Evolutionary conservation across 202 grass and related monocot genomes (phyloP), one percentile per base, ranked within the genome.

Genomic region (Setaria viridis): DNA sequence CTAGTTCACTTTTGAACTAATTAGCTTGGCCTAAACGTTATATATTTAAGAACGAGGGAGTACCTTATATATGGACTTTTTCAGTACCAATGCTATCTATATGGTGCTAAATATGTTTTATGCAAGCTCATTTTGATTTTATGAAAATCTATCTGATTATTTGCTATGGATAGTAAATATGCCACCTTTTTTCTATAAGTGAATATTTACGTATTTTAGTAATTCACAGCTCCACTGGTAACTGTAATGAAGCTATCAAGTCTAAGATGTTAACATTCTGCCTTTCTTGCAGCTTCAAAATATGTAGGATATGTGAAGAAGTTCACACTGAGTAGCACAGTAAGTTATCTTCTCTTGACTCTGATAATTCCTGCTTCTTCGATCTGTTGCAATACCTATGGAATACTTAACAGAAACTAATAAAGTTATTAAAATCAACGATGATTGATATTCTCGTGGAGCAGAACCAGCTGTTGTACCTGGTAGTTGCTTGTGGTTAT

Each of bases 261-360:
- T 80, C 30, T 32, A 63, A 68, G 39, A 16, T 84, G n/a, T 68
- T 62, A 53, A 88, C 20, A 50, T 73, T 89, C 51, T 79, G 30
- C 64, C 74, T 85, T 88, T 53, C 32, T 90, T 88, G 84, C 91
- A 99, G 93, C 97, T 91, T 99, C 93, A 19, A 99, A 96, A 88
- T 99, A 96, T 82, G 91, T 90, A 42, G 97, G 93, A 80, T 99
- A 99, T 53, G 92, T 99, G 86, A 99, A 96, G 90, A 96, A 96
- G 82, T 99, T 99, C 83, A 94, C 93, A 20, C 85, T 96, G 62
- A 90, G 93, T 81, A 91, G 93, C 90, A 99, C 97, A 47, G 93
- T 99, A 82, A 92, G 93, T 87, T 89, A 43, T 62, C 72, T 42
- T 75, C 71, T 49, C 50, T 72, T 46, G 64, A 67, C 2, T 76